phyloP scores from a whole-genome alignment of 352 stramenopile species.

The Phytophthora pluvialis region DNA sequence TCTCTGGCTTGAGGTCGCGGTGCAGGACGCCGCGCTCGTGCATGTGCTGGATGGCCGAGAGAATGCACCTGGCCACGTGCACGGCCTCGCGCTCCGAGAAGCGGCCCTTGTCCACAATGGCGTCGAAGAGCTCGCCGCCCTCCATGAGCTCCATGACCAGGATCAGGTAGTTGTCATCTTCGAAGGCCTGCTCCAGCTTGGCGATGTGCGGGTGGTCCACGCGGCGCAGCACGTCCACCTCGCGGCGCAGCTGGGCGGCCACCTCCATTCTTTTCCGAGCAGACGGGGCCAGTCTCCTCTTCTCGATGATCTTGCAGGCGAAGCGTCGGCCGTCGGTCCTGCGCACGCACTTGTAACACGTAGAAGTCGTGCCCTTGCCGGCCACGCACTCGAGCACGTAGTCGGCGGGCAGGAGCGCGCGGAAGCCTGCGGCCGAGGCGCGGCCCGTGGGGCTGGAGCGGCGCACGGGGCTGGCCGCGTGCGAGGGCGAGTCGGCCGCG shows the following conservation, averaged over 20 bases:
- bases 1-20: slow-evolving; percentile 80
- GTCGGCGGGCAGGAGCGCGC: slow-evolving; percentile 41
- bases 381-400: slow-evolving; percentile 71
- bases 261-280: slow-evolving; percentile 59
- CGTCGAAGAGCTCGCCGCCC: slow-evolving; percentile 84
- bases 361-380: slow-evolving; percentile 74
- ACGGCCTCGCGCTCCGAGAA: slow-evolving; percentile 66
- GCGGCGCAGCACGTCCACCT: slow-evolving; percentile 68
- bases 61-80: slow-evolving; percentile 56
- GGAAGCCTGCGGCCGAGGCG: slow-evolving; percentile 35
- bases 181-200: slow-evolving; percentile 70
- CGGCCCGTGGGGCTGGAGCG: slow-evolving; percentile 26
- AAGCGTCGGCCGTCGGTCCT: slow-evolving; percentile 53
- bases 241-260: slow-evolving; percentile 59
- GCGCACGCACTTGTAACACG: slow-evolving; percentile 67
- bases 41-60: slow-evolving; percentile 80
- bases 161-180: slow-evolving; percentile 72
- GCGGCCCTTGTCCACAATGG: slow-evolving; percentile 69
- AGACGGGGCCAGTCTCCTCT: slow-evolving; percentile 58
- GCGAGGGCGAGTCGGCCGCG: slow-evolving; percentile 43
- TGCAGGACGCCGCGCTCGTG: slow-evolving; percentile 74
- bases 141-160: slow-evolving; percentile 80
- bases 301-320: slow-evolving; percentile 86
- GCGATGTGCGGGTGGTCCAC: slow-evolving; percentile 77
- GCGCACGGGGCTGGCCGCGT: slow-evolving; percentile 15